phyloP scores from a whole-genome alignment of 345 rosid genomes.

The Xanthoceras sorbifolium region DNA sequence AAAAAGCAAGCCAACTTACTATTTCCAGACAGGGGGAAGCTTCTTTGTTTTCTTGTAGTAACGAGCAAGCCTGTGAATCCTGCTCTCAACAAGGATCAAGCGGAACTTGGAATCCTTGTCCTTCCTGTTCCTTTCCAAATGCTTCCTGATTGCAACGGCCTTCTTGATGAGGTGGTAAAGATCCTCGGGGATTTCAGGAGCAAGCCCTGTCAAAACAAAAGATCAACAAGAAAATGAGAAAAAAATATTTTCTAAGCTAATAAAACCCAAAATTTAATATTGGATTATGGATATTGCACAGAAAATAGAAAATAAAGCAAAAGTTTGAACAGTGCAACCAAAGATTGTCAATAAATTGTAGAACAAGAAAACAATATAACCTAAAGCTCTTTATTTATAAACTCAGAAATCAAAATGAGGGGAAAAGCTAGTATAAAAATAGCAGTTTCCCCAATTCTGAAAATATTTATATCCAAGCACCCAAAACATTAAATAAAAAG shows the following conservation, averaged over 20 bases:
- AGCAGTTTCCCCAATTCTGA: background rate
- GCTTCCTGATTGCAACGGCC: conserved; percentile 74
- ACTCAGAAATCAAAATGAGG: background rate
- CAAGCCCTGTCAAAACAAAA: conserved; percentile 45
- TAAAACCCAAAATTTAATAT: background rate
- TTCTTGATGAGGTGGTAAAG: conserved; percentile 73
- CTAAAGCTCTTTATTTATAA: background rate
- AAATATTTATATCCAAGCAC: background rate
- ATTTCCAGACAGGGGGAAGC: conserved; percentile 83
- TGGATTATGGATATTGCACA: background rate
- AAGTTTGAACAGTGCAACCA: background rate
- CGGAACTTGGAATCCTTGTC: conserved; percentile 78
- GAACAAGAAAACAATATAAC: background rate
- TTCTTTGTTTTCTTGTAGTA: conserved; percentile 82
- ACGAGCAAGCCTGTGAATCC: conserved; percentile 73
- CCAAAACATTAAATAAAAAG: background rate
- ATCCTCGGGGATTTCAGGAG: conserved; percentile 74
- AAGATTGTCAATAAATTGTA: background rate
- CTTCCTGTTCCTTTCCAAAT: conserved; percentile 73
- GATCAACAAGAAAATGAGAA: background rate
- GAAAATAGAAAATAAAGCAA: background rate
- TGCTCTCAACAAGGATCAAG: conserved; percentile 74
- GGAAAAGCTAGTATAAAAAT: background rate
- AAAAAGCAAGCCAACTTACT: conserved; percentile 33
- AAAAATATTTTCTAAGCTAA: background rate